Percentiles rank a stretch among this genome's conserved stretches.
Evolutionary conservation across 2,329 filamentous ascomycete species (phyloP).

Genomic region (Fusarium transvaalense): DNA sequence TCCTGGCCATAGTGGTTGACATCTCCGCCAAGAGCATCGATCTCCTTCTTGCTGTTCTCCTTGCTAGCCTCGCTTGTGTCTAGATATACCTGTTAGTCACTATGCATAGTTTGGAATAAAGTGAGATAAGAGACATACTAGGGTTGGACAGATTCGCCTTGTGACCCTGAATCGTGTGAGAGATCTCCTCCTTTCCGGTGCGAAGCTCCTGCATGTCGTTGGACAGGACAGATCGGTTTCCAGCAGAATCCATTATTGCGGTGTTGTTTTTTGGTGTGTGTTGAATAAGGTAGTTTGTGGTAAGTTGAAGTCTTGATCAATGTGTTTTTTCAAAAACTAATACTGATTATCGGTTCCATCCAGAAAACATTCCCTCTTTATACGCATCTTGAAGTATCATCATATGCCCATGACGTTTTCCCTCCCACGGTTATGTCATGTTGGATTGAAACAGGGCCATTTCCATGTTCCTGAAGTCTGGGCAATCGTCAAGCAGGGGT

Average conservation of each 20-base stretch:
- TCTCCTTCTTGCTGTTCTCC: constrained; percentile 56
- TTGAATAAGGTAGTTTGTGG: background rate
- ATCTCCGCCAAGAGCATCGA: constrained; percentile 59
- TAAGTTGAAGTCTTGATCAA: background rate
- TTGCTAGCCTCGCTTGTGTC: constrained; percentile 61
- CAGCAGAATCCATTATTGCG: constrained; percentile 49
- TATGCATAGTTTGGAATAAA: too few species aligned
- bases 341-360: background rate
- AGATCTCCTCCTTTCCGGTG: constrained; percentile 47
- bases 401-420: constrained; percentile 27
- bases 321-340: background rate
- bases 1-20: constrained; percentile 58
- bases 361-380: constrained; percentile 7
- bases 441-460: constrained; percentile 19
- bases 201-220: constrained; percentile 58
- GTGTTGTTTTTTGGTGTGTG: background rate
- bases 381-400: background rate
- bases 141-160: constrained; percentile 63
- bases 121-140: constrained; percentile 48
- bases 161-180: constrained; percentile 54
- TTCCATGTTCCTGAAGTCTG: constrained; percentile 12
- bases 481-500: background rate
- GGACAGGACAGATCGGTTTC: constrained; percentile 56
- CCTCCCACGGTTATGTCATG: constrained; percentile 36
- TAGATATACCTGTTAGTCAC: constrained; percentile 33